phyloP scores from a whole-genome alignment of 345 rosid genomes.

The Salix dunnii region DNA sequence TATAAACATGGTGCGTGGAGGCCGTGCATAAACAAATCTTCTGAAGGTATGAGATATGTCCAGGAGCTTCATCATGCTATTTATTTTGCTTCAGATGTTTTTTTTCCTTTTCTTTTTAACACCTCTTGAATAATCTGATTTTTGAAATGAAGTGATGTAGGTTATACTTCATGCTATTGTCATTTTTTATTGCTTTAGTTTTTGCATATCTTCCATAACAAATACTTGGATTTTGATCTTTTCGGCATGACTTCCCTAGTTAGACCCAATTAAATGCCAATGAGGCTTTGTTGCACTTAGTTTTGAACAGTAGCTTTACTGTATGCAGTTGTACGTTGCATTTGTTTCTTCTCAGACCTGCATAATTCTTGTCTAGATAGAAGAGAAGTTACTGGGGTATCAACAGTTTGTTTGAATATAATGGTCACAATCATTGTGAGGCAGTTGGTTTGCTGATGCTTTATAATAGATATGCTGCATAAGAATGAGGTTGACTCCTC shows the following conservation, averaged over 20 bases:
- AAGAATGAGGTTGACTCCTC: neutral
- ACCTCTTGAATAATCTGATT: neutral
- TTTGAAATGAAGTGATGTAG: neutral
- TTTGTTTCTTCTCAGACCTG: neutral
- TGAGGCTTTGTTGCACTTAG: neutral
- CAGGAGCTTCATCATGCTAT: neutral
- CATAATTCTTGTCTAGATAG: neutral
- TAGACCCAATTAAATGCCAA: neutral
- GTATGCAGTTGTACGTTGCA: neutral
- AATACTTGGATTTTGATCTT: neutral
- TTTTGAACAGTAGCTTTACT: neutral
- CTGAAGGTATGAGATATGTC: constrained; percentile 50
- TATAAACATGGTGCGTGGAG: constrained; percentile 77
- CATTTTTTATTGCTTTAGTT: neutral
- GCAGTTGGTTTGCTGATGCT: neutral
- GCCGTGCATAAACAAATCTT: constrained; percentile 64
- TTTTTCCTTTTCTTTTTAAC: neutral
- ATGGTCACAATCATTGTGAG: neutral
- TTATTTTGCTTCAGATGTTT: neutral
- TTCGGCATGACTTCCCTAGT: neutral
- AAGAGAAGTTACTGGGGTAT: neutral
- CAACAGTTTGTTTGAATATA: neutral
- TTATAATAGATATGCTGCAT: neutral
- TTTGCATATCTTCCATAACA: neutral
- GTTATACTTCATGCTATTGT: neutral